phyloP scores from a whole-genome alignment of 371 early-diverging fungal genomes.

The Syncephalastrum monosporum region DNA sequence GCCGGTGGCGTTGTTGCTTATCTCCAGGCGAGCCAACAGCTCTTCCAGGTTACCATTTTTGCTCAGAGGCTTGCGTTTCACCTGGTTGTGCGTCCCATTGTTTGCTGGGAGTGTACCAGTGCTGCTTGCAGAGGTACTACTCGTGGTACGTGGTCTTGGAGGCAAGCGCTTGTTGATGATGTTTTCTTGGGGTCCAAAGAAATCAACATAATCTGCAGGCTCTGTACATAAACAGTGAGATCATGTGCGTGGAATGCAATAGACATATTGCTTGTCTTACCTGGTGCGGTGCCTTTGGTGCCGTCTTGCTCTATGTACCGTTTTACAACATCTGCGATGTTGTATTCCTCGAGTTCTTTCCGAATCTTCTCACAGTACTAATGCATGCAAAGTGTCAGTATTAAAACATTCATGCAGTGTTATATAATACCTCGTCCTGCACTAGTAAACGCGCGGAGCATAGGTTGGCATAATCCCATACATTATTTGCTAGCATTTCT shows the following conservation, averaged over 20 bases:
- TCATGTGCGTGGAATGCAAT: neutral
- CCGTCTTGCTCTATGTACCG: slow-evolving; percentile 23
- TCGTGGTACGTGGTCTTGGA: slow-evolving; percentile 11
- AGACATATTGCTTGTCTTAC: slow-evolving; percentile 13
- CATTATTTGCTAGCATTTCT: slow-evolving; percentile 32
- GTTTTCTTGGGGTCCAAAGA: slow-evolving; percentile 19
- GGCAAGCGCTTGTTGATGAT: slow-evolving; percentile 14
- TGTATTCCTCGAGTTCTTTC: slow-evolving; percentile 30
- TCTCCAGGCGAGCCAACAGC: slow-evolving; percentile 6
- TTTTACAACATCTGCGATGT: slow-evolving; percentile 29
- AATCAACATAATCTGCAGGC: slow-evolving; percentile 32
- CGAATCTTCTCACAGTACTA: slow-evolving; percentile 43
- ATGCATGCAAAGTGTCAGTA: neutral
- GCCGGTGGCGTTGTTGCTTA: slow-evolving; percentile 4
- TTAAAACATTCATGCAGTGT: neutral
- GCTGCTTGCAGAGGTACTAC: slow-evolving; percentile 4
- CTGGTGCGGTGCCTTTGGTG: slow-evolving; percentile 30
- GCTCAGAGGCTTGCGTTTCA: slow-evolving; percentile 33
- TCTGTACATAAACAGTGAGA: slow-evolving; percentile 2
- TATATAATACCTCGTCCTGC: slow-evolving; percentile 35
- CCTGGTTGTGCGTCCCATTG: slow-evolving; percentile 13
- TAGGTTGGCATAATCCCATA: slow-evolving; percentile 48
- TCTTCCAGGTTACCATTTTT: slow-evolving; percentile 10
- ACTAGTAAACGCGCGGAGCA: slow-evolving; percentile 34
- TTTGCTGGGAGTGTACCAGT: slow-evolving; percentile 13